phyloP scores from a whole-genome alignment of 257 asterid species.

The Solanum peruvianum region DNA sequence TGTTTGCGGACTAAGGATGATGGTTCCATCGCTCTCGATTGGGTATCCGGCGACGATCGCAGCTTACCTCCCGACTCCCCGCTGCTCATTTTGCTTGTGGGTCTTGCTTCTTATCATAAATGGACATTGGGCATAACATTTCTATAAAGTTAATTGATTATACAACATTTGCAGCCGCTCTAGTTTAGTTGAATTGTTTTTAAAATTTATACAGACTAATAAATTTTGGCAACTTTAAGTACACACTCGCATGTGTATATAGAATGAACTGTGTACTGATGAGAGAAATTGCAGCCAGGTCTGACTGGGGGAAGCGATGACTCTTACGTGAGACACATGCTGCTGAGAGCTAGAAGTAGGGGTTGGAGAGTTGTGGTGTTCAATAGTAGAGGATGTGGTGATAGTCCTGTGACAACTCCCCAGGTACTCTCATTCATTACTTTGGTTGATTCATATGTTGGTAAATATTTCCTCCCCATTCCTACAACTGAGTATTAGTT shows the following conservation, averaged over 20 bases:
- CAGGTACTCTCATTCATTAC: conserved; percentile 36
- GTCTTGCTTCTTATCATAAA: not conserved
- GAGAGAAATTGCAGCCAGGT: conserved; percentile 74
- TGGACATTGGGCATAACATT: too few species aligned
- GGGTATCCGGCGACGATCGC: conserved; percentile 62
- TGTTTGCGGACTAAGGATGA: conserved; percentile 72
- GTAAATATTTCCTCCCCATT: not conserved
- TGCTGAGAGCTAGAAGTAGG: conserved; percentile 54
- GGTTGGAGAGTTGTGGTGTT: conserved; percentile 90
- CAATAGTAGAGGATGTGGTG: conserved; percentile 88
- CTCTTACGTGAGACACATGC: conserved; percentile 86
- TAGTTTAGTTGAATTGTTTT: too few species aligned
- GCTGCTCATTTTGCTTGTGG: conserved; percentile 70
- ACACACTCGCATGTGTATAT: not conserved
- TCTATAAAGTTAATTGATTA: too few species aligned
- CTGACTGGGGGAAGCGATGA: conserved; percentile 87
- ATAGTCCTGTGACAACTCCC: conserved; percentile 83
- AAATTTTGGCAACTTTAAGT: not conserved
- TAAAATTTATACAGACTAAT: too few species aligned
- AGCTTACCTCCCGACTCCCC: conserved; percentile 50
- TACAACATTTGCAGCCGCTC: too few species aligned
- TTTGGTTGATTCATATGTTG: not conserved
- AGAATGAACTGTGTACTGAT: not conserved
- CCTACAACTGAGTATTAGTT: not conserved
- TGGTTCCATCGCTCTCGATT: conserved; percentile 82